Evolutionary conservation across 257 asterid species (phyloP), one percentile per base, ranked within the genome.

Genomic region (Apocynum venetum): DNA sequence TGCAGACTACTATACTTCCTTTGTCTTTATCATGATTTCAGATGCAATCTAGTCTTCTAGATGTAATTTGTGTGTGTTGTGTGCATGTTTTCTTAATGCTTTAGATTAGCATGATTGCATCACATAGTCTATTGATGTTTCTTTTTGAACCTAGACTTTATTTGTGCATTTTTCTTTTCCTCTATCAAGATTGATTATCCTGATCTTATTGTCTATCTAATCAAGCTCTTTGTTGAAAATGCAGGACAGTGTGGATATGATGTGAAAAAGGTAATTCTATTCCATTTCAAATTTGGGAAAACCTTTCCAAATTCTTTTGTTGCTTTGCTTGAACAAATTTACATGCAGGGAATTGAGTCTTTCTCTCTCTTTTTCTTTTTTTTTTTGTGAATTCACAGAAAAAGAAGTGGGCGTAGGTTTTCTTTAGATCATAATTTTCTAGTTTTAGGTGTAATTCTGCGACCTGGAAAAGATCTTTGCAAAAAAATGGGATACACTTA

Each of bases 181-280:
- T 40, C 49, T 66, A 66, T 25, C 49, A 14, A 43, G 51, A 6
- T 67, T 41, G 72, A 67, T 43, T 67, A 41, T 67, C 35, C 35
- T 53, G 15, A 7, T 73, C 47, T 31, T 20, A 36, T 53, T 77
- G 14, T 59, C 88, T 84, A 51, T 59, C 88, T 84, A 51, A 87
- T 81, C 43, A 65, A 73, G 64, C 76, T 43, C 13, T 84, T 67
- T 85, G 49, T 84, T 73, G 74, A 61, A 63, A 77, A 74, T 90
- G 82, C 96, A 95, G 98, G 98, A 74, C 94, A 89, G 80, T 92
- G 98, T 40, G 98, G 98, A 59, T 92, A 87, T 82, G 79, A 95
- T 80, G 72, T 88, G 75, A 78, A 86, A 72, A 87, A 71, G 96
- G 98, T 92, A 80, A 86, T 85, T 85, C 47, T 40, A 3, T 14